A percentile compares a stretch with the other conserved stretches of the same genome.
These are phyloP conservation scores for Cytospora mali DNA, from an alignment of 2,329 filamentous ascomycete genomes.

Conservation along the genomic window DNA sequence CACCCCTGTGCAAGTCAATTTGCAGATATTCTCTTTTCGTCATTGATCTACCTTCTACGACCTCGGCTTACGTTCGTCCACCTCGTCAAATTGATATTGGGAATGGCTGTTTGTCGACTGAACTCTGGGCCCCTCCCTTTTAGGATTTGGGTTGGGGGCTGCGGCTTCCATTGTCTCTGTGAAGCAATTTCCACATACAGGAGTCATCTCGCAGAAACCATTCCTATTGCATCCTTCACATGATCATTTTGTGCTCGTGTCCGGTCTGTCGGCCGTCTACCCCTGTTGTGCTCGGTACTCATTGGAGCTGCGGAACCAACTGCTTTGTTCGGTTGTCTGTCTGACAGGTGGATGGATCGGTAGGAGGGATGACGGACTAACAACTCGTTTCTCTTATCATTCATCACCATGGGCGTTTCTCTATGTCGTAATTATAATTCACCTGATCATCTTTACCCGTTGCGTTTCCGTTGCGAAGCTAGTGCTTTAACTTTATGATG, in stretches of 20 bases:
- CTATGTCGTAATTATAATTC: neutral
- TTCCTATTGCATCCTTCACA: neutral
- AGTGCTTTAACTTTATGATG: neutral
- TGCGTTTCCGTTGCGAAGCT: conserved; percentile 7
- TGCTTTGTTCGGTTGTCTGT: neutral
- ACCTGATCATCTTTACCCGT: conserved; percentile 4
- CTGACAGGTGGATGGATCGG: neutral
- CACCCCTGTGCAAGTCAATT: neutral
- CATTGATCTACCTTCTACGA: too few relatives aligned
- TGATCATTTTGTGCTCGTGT: neutral
- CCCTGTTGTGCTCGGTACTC: neutral
- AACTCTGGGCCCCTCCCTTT: neutral
- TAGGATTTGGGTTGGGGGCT: neutral
- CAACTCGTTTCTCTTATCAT: neutral
- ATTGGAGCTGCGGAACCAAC: neutral
- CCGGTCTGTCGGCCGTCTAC: neutral
- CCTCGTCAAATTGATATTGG: too few relatives aligned
- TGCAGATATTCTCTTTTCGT: too few relatives aligned
- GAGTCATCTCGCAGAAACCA: neutral
- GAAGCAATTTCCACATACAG: too few relatives aligned
- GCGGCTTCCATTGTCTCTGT: too few relatives aligned
- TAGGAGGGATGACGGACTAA: neutral
- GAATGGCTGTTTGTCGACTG: too few relatives aligned
- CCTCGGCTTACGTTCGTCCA: neutral
- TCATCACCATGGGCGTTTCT: neutral